phyloP scores from a whole-genome alignment of 768 basidiomycete species.

The Suillus brevipes region DNA sequence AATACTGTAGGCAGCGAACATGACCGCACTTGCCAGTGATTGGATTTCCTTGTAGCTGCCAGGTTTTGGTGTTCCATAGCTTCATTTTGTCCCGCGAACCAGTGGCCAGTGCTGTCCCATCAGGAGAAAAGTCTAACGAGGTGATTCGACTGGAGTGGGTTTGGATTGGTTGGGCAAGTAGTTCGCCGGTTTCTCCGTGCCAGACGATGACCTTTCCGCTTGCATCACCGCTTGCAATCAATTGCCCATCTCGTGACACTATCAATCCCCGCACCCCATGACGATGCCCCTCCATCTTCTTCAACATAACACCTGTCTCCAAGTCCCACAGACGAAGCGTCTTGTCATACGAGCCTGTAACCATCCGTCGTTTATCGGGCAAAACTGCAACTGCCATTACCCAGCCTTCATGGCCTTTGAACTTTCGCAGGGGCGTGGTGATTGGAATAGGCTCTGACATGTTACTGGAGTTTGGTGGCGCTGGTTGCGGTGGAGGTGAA shows the following conservation, averaged over 20 bases:
- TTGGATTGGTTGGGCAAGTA: neutral
- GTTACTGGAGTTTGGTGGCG: neutral
- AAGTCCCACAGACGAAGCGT: neutral
- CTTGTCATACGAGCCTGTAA: neutral
- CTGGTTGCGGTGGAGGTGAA: too few relatives aligned
- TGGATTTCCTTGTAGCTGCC: too few relatives aligned
- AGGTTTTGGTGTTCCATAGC: too few relatives aligned
- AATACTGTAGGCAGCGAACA: too few relatives aligned
- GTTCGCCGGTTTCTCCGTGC: too few relatives aligned
- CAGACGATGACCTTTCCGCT: too few relatives aligned
- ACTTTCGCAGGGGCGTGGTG: neutral
- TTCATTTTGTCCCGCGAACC: too few relatives aligned
- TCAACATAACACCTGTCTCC: neutral
- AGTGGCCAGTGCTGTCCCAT: too few relatives aligned
- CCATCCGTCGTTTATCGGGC: neutral
- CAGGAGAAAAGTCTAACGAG: too few relatives aligned
- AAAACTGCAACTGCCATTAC: neutral
- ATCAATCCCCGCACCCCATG: rapidly evolving
- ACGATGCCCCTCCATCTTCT: neutral
- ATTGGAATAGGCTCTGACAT: neutral
- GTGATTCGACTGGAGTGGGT: rapidly evolving
- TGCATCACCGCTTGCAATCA: neutral
- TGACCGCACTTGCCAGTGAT: rapidly evolving
- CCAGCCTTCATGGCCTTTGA: neutral
- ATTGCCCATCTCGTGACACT: neutral